Conservation (phyloP, 2,329 filamentous ascomycete genomes). For the Aspergillus glaucus region DNA sequence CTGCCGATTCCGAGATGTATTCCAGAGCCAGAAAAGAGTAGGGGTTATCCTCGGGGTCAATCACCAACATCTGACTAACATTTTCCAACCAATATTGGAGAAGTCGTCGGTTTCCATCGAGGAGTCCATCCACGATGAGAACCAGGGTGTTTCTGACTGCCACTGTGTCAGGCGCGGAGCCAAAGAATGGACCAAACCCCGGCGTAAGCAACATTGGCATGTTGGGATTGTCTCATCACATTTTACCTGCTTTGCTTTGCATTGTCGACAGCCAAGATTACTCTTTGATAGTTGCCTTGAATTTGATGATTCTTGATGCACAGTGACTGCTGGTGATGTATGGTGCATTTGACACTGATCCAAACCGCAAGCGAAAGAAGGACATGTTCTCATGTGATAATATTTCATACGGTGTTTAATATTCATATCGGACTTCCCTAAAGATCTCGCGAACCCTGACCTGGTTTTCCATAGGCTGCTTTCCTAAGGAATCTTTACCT, state of each 20-base stretch:
- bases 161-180: slow-evolving; percentile 7
- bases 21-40: slow-evolving; percentile 7
- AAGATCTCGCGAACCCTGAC: too few species aligned
- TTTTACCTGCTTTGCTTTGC: slow-evolving; percentile 13
- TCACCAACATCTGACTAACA: slow-evolving; percentile 6
- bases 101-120: slow-evolving; percentile 5
- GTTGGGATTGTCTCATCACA: slow-evolving; percentile 15
- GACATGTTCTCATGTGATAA: too few species aligned
- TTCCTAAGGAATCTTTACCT: too few species aligned
- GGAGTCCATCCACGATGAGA: slow-evolving; percentile 3
- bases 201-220: slow-evolving; percentile 11
- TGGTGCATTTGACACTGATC: too few species aligned
- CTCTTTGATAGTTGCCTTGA: slow-evolving; percentile 1
- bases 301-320: too few species aligned
- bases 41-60: slow-evolving; percentile 11
- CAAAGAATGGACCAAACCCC: slow-evolving; percentile 8
- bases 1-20: slow-evolving; percentile 7
- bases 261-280: slow-evolving; percentile 13
- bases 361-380: too few species aligned
- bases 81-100: slow-evolving; percentile 13
- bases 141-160: slow-evolving; percentile 10
- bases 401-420: too few species aligned
- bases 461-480: too few species aligned
- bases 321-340: too few species aligned
- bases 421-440: too few species aligned